Evolutionary conservation across 352 stramenopile species (phyloP).

Genomic region (Blastocystis sp.): DNA sequence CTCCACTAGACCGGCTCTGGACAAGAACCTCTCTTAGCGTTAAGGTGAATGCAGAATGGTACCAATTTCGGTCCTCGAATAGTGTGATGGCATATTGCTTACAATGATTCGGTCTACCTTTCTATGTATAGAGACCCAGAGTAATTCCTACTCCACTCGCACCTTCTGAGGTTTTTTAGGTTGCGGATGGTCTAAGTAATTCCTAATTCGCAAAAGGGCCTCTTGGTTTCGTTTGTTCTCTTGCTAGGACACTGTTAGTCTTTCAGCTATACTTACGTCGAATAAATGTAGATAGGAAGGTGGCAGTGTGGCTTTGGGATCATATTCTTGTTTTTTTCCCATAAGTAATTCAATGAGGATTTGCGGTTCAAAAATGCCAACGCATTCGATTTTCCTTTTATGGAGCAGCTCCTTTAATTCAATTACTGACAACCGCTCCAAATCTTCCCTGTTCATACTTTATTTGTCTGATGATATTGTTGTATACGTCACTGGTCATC

Average conservation of each 20-base stretch:
- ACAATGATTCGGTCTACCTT: neutral
- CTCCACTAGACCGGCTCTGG: neutral
- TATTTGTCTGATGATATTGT: no score
- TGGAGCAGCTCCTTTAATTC: constrained; percentile 29
- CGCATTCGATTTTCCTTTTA: constrained; percentile 25
- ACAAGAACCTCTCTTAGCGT: constrained; percentile 8
- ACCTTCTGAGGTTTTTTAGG: neutral
- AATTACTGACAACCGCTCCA: neutral
- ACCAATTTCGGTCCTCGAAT: neutral
- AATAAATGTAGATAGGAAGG: neutral
- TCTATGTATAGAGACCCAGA: neutral
- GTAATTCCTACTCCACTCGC: no score
- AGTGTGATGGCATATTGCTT: neutral
- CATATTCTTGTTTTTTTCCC: neutral
- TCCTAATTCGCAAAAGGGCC: neutral
- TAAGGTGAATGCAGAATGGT: neutral
- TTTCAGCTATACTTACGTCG: neutral
- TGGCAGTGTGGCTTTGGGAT: neutral
- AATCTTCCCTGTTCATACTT: neutral
- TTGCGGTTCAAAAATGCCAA: neutral
- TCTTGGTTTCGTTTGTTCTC: neutral
- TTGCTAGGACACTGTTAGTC: neutral
- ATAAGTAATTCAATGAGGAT: neutral
- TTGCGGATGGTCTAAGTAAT: neutral
- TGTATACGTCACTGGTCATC: no score